Conservation (phyloP, 176 grass and related monocot genomes). For the Puccinellia tenuiflora region DNA sequence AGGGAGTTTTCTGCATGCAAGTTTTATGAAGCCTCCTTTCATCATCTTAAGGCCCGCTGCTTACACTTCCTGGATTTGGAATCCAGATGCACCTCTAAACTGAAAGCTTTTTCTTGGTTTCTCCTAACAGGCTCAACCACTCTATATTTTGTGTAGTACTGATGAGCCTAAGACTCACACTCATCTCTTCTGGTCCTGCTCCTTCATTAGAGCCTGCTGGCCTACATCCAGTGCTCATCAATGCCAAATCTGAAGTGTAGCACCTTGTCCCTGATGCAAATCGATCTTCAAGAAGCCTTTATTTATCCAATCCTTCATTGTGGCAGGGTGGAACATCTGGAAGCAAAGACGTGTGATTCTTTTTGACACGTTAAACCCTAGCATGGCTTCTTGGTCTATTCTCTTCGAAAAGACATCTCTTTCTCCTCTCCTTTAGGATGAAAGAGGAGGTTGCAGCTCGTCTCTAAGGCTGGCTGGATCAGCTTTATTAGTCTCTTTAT, state of each 20-base stretch:
- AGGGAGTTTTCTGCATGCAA: not conserved
- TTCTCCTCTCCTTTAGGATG: not conserved
- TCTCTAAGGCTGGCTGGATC: not conserved
- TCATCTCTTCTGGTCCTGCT: not conserved
- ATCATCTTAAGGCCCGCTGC: not conserved
- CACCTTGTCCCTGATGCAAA: not conserved
- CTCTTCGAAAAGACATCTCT: not conserved
- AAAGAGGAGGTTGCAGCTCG: not conserved
- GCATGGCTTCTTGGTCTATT: not conserved
- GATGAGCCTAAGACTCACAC: not conserved
- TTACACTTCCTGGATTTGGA: not conserved
- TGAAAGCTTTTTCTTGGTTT: not conserved
- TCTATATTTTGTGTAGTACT: not conserved
- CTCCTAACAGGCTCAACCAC: not conserved
- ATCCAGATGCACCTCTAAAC: not conserved
- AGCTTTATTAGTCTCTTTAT: not conserved
- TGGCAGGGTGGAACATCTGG: not conserved
- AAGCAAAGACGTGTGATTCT: not conserved
- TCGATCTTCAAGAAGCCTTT: not conserved
- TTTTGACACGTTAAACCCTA: not conserved
- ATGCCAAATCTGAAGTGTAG: not conserved
- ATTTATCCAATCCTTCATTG: not conserved
- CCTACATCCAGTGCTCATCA: not conserved
- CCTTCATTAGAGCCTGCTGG: not conserved
- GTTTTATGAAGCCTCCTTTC: not conserved